Base-by-base conservation (phyloP, 176 grass and related monocot species). In the Zea luxurians region DNA sequence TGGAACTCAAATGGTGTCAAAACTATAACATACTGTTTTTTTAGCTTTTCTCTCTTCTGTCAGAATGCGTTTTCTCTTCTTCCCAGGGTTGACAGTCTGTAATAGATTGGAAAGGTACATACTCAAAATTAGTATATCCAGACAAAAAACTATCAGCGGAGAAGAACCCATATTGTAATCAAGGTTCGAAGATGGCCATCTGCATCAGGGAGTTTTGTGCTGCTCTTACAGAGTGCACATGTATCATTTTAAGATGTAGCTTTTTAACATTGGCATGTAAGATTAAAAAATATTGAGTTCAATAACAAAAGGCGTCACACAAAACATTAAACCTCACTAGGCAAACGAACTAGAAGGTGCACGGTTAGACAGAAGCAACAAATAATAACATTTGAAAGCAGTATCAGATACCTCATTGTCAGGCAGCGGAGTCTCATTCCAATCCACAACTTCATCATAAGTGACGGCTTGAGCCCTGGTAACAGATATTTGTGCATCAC, bases 41-140 rank as follows among this genome's bases (percentile, higher is more conserved):
- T 87, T 83, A 79, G 88, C 92, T 76, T 99, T 99, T 83, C 96
- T 93, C 81, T 83, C 71, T 81, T 88, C 81, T 48, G 90, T 85
- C 37, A 81, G n/a, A 52, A 42, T 15, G 2, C 64, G 78, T 74
- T 90, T 99, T 95, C 83, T 95, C 68, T 89, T 95, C 72, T 71
- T 79, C 10, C 70, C 78, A 46, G 47, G 61, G 64, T 86, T 77
- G 86, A 44, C 16, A 89, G 20, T 76, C 90, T 99, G 86, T 38
- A 85, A 89, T 53, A 61, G 64, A 75, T 66, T 74, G 37, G 16
- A 44, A 85, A 41, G 53, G 35, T 52, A 80, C 45, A 72, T 48
- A 74, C 34, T 40, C 12, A 82, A 55, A 12, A 68, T 63, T 5
- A 13, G 18, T 42, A 82, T 74, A 78, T 42, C 17, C 37, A 82